phyloP scores from a whole-genome alignment of 2,329 filamentous ascomycete genomes.

The Colletotrichum euphorbiae region DNA sequence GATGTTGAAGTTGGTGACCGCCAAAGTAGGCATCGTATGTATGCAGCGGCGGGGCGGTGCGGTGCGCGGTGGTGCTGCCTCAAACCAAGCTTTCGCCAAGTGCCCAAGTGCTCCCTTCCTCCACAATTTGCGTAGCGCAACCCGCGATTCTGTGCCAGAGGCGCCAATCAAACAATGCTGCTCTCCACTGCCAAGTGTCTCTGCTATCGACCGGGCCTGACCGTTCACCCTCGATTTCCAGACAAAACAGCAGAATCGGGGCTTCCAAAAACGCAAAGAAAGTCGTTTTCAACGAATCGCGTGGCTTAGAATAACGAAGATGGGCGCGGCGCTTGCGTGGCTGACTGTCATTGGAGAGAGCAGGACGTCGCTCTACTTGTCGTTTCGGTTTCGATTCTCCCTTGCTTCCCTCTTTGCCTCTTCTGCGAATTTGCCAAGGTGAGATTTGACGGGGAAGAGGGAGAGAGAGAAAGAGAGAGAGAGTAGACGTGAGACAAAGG shows the following conservation, averaged over 20 bases:
- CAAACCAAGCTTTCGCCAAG: slow-evolving; percentile 40
- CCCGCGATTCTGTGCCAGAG: slow-evolving; percentile 17
- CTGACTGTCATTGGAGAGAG: slow-evolving; percentile 29
- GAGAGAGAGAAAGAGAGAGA: neutral
- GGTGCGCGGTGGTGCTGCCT: too few relatives aligned
- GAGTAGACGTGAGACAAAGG: slow-evolving; percentile 10
- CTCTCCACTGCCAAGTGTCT: slow-evolving; percentile 6
- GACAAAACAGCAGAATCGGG: too few relatives aligned
- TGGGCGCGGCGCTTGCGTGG: slow-evolving; percentile 27
- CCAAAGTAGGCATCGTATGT: slow-evolving; percentile 56
- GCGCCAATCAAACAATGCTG: slow-evolving; percentile 18
- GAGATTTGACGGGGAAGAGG: too few relatives aligned
- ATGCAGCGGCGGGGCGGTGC: too few relatives aligned
- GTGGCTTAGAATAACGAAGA: slow-evolving; percentile 37
- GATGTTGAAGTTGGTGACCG: slow-evolving; percentile 75
- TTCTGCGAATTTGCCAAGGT: neutral
- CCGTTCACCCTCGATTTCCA: too few relatives aligned
- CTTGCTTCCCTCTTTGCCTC: neutral
- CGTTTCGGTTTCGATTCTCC: neutral
- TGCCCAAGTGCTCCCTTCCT: neutral
- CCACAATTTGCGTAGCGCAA: slow-evolving; percentile 12
- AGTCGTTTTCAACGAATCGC: slow-evolving; percentile 60
- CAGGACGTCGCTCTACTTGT: neutral
- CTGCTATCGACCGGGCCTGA: neutral
- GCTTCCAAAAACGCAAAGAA: neutral